Evolutionary conservation across 2,329 filamentous ascomycete genomes (phyloP), one percentile per base, ranked within the genome.

Genomic region (Dothistroma pini): DNA sequence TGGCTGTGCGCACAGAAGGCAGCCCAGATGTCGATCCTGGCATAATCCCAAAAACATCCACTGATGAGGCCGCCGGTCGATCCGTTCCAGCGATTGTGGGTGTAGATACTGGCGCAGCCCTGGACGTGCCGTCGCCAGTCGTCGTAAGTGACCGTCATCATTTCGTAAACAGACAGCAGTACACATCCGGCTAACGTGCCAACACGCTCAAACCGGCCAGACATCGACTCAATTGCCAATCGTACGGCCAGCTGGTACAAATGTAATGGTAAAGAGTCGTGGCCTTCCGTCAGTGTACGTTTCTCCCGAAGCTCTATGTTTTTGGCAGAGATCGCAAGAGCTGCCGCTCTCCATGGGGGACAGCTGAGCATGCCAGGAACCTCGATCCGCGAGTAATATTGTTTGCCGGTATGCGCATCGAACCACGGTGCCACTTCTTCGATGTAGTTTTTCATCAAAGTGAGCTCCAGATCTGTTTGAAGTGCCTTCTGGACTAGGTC

Each of bases 91-190:
- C 58, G 47, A 60, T 63, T 63, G 44, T 63, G 61, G 16, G 56
- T 60, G 12, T 63, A 61, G 14, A 63, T 63, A 47, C 61, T 63
- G 12, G 61, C 61, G 34, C 61, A 63, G 11, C 61, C 61, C 32
- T 63, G 58, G 1, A 63, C 61, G 55, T 63, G 61, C 41, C 61
- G 51, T 11, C 58, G 51, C 61, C 61, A 63, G n/a, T 63, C 61
- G 10, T 50, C 34, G 48, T 63, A 63, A n/a, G 61, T 63, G 21
- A 63, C 58, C 2, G 61, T 63, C 61, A 63, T 63, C 61, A 63
- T 63, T 41, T 63, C 61, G 22, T 63, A 63, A 9, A 60, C 58
- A 10, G 55, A 63, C 7, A 60, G 35, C 12, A 60, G 58, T 1
- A 63, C 61, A 25, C 58, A 63, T 22, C 61, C 61, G 19, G 61